A percentile compares a stretch with the other conserved stretches of the same genome.
Evolutionary conservation across 1,139 yeast genomes (phyloP).

Genomic region (Casaregolazyma lundiana): DNA sequence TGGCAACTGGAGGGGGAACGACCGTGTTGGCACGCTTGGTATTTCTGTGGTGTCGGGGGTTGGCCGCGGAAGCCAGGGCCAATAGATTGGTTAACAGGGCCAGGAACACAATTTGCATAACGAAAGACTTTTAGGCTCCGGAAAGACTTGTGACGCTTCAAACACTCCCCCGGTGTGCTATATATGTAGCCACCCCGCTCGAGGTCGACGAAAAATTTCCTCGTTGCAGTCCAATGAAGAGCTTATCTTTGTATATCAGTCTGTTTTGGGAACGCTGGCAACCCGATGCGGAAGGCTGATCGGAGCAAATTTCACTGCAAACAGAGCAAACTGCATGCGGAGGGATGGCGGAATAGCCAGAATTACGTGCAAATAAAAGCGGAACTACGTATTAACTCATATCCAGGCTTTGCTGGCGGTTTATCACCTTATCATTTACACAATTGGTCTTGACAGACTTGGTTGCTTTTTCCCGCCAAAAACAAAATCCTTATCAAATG

Average conservation of each 20-base stretch:
- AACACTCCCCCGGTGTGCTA: background rate
- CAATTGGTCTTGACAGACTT: too few species aligned
- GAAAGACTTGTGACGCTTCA: background rate
- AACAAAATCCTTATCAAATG: background rate
- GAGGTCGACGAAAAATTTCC: background rate
- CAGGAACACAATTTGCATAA: background rate
- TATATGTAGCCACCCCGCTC: background rate
- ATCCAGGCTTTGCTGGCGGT: too few species aligned
- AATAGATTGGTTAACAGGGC: background rate
- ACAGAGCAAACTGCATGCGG: too few species aligned
- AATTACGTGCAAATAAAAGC: too few species aligned
- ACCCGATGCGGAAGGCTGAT: too few species aligned
- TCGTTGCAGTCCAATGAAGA: background rate
- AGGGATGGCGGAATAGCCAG: too few species aligned
- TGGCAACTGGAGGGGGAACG: slow-evolving; percentile 6
- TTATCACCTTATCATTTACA: too few species aligned
- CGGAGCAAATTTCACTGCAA: too few species aligned
- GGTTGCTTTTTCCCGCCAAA: background rate
- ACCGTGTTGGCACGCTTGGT: background rate
- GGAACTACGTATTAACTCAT: too few species aligned
- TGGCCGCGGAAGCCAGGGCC: slow-evolving; percentile 9
- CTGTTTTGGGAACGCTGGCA: background rate
- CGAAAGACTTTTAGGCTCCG: background rate
- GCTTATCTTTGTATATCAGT: background rate
- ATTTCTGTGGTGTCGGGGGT: slow-evolving; percentile 4